Conservation (phyloP, 2,329 filamentous ascomycete genomes). For the Aspergillus latus region DNA sequence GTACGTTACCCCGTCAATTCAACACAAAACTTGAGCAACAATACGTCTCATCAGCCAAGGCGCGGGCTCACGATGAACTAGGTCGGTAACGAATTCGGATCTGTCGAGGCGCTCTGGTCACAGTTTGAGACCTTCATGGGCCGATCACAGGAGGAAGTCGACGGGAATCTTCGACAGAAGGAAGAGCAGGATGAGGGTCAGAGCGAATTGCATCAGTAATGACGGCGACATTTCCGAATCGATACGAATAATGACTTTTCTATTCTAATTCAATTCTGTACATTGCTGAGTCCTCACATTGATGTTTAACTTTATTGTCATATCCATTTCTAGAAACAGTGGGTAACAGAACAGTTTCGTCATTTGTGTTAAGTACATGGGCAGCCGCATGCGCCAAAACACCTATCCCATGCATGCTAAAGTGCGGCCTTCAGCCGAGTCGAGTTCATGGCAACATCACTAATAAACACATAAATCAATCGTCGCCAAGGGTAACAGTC, state of each 20-base stretch:
- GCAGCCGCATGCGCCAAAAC: conserved; percentile 35
- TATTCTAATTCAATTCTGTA: neutral
- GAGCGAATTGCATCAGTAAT: conserved; percentile 23
- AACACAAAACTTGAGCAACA: no score
- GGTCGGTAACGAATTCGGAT: conserved; percentile 96
- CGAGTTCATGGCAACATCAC: conserved; percentile 34
- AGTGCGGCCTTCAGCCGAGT: conserved; percentile 29
- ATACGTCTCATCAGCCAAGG: neutral
- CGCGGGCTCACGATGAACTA: conserved; percentile 31
- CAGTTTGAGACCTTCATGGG: conserved; percentile 97
- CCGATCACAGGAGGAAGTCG: conserved; percentile 55
- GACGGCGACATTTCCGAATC: neutral
- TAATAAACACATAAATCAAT: conserved; percentile 15
- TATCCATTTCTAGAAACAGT: neutral
- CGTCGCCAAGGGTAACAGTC: conserved; percentile 8
- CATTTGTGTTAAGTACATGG: conserved; percentile 21
- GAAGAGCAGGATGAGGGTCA: conserved; percentile 24
- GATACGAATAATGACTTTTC: conserved; percentile 4
- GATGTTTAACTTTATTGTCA: conserved; percentile 5
- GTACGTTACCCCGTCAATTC: conserved; percentile 50
- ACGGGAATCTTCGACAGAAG: conserved; percentile 31
- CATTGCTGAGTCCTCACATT: neutral
- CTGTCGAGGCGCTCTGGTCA: conserved; percentile 94
- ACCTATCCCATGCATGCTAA: conserved; percentile 42
- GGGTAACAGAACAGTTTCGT: conserved; percentile 4